phyloP scores from a whole-genome alignment of 2,329 filamentous ascomycete genomes.

The Xylaria sp. region DNA sequence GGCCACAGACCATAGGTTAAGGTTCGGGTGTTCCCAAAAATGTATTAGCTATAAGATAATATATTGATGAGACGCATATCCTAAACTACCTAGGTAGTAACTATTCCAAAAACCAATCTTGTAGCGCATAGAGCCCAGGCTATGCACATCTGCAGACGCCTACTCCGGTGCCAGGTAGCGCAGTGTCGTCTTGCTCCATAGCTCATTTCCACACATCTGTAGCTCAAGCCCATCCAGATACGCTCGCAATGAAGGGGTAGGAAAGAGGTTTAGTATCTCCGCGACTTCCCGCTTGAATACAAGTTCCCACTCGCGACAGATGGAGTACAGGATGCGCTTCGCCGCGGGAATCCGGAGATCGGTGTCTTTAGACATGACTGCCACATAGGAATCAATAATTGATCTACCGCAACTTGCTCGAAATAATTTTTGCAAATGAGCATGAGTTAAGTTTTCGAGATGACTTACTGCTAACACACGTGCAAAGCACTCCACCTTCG shows the following conservation, averaged over 20 bases:
- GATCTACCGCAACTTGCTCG: not conserved
- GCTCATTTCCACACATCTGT: conserved; percentile 33
- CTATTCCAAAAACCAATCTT: not conserved
- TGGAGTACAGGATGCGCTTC: conserved; percentile 48
- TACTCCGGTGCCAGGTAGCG: conserved; percentile 20
- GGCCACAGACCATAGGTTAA: no score
- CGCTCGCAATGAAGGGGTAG: conserved; percentile 13
- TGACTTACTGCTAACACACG: conserved; percentile 40
- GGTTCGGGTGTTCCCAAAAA: not conserved
- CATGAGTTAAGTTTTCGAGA: not conserved
- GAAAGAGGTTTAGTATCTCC: conserved; percentile 7
- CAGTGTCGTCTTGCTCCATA: conserved; percentile 27
- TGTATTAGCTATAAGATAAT: not conserved
- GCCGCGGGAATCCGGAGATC: conserved; percentile 20
- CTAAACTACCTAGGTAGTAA: not conserved
- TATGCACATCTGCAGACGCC: not conserved
- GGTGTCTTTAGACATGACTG: conserved; percentile 20
- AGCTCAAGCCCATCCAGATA: conserved; percentile 29
- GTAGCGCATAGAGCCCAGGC: not conserved
- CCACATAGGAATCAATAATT: not conserved
- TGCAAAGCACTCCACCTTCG: conserved; percentile 49
- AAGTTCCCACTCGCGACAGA: conserved; percentile 51
- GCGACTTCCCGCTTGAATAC: conserved; percentile 39
- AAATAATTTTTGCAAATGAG: not conserved
- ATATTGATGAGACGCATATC: not conserved